Base-by-base conservation (phyloP, 2,329 filamentous ascomycete genomes). In the Verruconis gallopava region DNA sequence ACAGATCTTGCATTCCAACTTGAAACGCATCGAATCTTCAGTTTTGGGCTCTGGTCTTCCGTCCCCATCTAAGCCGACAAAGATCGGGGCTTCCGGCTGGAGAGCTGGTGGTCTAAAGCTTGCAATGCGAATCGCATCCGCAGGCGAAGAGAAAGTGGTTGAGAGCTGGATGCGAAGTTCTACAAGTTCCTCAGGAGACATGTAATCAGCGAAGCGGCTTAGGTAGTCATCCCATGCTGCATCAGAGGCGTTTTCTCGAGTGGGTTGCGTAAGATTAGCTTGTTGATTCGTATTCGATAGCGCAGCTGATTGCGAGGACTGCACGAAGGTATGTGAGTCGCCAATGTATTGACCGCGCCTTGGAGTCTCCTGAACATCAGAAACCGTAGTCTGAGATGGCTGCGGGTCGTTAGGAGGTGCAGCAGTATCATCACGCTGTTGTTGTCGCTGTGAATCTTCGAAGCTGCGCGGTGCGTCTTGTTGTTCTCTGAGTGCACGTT, bases 1-100 rank as follows among this genome's bases (percentile, higher is more conserved):
- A 50, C 71, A 75, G 14, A 72, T 61, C 46, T 68, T 65, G 48
- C 71, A 75, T 33, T 69, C 63, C 20, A 75, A 52, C 21, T 63
- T 66, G 30, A 68, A 55, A 4, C 55, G 68, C 63, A 73, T 61
- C 35, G 71, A 63, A 28, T 62, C 63, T 5, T 69, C 63, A 14
- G 62, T 59, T 48, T 66, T 63, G 0, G 69, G 63, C 14, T 63
- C 54, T 1, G 71, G 70, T 5, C 70, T 4, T 64, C 60, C 44
- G 6, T 61, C 57, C 34, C 61, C 61, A 47, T 72, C 69, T 1
- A 72, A 59, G 11, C 63, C 62, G 12, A 50, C 46, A 45, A 28
- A 44, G 5, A 3, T 11, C 13, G 34, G 36, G 14, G 6, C 14
- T 12, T 11, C 15, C 12, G 32, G 25, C 11, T 36, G 21, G 30